Base-by-base conservation (phyloP, 768 basidiomycete genomes). In the Leccinum olivaceopallidum region DNA sequence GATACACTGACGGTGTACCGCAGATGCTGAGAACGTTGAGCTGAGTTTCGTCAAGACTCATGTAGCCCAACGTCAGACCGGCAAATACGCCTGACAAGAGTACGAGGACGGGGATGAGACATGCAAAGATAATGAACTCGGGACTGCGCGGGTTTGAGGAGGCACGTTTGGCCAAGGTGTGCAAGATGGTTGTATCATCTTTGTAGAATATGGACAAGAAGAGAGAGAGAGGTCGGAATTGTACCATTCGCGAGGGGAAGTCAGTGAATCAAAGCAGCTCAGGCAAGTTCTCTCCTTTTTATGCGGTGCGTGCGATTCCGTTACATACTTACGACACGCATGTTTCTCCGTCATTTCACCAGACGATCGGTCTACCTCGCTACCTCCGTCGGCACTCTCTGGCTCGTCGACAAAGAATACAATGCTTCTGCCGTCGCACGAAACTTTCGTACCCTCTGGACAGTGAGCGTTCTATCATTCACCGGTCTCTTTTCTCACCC, bases 41-140 rank as follows among this genome's bases (percentile, higher is more conserved):
- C 80, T 95, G 93, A 44, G 94, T 95, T 74, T 90, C 90, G 75
- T 96, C 94, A 72, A 95, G 81, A 66, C 88, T 90, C 90, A 95
- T 94, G 74, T 93, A 95, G 36, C 94, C 94, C 51, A 95, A 79
- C 60, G 94, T 95, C 65, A 95, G 79, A 74, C 94, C 91, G 81
- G 93, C 93, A 83, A 95, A 94, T 60, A 94, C 67, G 71, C 93
- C 93, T 60, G 90, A 94, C 63, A 89, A 69, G 53, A 93, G 71
- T 56, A 95, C 94, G 67, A 94, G 87, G 36, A 94, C 70, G 56
- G 94, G 94, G 49, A 95, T 94, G 75, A 95, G 87, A 68, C 75
- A 73, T 8, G 78, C 78, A 61, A 78, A 79, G 59, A 77, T 69
- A 66, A 81, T 71, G 69, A 76, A 79, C 48, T 71, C 59, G 18